A percentile compares a stretch with the other conserved stretches of the same genome.
Conservation (phyloP, 768 basidiomycete genomes). For the Ramaria rubella region DNA sequence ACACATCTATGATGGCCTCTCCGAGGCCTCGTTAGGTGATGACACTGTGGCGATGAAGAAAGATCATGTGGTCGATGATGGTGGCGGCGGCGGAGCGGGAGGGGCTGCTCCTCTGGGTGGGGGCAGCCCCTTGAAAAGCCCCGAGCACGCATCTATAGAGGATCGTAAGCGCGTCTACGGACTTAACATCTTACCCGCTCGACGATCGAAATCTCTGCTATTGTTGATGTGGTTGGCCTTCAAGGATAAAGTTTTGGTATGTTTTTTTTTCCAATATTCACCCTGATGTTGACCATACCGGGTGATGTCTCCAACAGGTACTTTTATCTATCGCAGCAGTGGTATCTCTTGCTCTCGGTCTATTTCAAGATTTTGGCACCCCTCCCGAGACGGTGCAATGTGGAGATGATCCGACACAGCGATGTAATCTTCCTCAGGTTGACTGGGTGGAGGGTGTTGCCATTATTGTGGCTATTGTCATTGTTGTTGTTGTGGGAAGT, state of each 20-base stretch:
- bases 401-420: constrained; percentile 20
- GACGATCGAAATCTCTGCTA: constrained; percentile 63
- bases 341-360: constrained; percentile 85
- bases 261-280: constrained; percentile 22
- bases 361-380: constrained; percentile 89
- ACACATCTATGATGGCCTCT: constrained; percentile 34
- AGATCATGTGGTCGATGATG: constrained; percentile 2
- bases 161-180: constrained; percentile 68
- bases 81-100: constrained; percentile 1
- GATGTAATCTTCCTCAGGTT: constrained; percentile 58
- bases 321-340: constrained; percentile 88
- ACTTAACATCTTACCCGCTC: constrained; percentile 62
- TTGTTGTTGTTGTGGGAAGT: constrained; percentile 78
- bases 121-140: neutral
- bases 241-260: constrained; percentile 84
- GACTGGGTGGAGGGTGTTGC: constrained; percentile 90
- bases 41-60: no score
- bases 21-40: constrained; percentile 13
- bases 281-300: neutral
- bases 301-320: constrained; percentile 45
- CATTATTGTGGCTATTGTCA: constrained; percentile 41
- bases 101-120: neutral
- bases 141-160: constrained; percentile 43
- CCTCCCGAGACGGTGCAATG: constrained; percentile 40
- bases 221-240: constrained; percentile 79